Conservation (phyloP, 1,284 basidiomycete genomes). For the Puccinia horiana region DNA sequence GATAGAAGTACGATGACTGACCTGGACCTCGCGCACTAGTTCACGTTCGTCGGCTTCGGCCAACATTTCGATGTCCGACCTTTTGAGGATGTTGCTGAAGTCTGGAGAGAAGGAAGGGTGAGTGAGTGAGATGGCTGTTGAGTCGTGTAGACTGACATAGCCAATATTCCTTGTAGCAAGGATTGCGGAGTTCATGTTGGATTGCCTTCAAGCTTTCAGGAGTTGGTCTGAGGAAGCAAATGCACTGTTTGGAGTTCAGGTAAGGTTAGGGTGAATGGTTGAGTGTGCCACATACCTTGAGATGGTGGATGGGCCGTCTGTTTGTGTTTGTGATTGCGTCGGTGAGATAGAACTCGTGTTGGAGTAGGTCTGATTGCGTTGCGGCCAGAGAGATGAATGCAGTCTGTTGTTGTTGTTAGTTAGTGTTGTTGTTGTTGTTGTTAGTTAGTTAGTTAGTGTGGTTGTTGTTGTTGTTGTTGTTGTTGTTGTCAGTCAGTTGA, state of each 20-base stretch:
- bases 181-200: slow-evolving; percentile 79
- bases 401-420: slow-evolving; percentile 66
- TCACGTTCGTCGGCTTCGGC: slow-evolving; percentile 95
- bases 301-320: slow-evolving; percentile 55
- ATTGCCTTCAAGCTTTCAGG: slow-evolving; percentile 79
- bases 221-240: slow-evolving; percentile 84
- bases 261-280: not conserved
- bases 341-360: slow-evolving; percentile 95
- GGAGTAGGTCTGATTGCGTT: slow-evolving; percentile 89
- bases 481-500: not conserved
- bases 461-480: slow-evolving; percentile 5
- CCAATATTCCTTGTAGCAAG: slow-evolving; percentile 95
- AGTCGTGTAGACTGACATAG: slow-evolving; percentile 72
- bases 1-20: slow-evolving; percentile 57
- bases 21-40: slow-evolving; percentile 93
- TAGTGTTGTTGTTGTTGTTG: slow-evolving; percentile 5
- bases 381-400: slow-evolving; percentile 93
- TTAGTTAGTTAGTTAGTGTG: not conserved
- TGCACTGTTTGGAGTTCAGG: slow-evolving; percentile 67
- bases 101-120: slow-evolving; percentile 63
- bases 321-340: slow-evolving; percentile 89
- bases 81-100: slow-evolving; percentile 90
- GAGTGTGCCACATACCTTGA: slow-evolving; percentile 50
- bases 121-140: not conserved
- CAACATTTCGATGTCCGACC: slow-evolving; percentile 85